phyloP scores from a whole-genome alignment of 192 early-diverging fungal species.

The Umbelopsis vinacea region DNA sequence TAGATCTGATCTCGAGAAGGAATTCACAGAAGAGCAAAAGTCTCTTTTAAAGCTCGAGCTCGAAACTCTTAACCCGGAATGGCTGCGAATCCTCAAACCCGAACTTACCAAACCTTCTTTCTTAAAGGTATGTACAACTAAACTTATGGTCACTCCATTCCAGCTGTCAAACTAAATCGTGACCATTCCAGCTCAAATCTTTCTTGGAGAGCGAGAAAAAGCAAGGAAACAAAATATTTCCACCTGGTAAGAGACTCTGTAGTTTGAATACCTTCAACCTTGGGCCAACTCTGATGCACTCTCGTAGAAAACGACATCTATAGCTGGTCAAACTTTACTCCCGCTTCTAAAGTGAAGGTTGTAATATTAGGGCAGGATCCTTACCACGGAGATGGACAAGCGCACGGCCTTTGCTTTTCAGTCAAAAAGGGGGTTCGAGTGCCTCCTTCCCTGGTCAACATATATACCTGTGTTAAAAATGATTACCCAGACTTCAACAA shows the following conservation, averaged over 20 bases:
- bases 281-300: not conserved
- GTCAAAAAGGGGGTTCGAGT: slow-evolving; percentile 73
- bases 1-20: slow-evolving; percentile 12
- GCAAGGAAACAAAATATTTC: slow-evolving; percentile 67
- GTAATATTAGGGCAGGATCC: slow-evolving; percentile 97
- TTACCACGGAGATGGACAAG: slow-evolving; percentile 70
- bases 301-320: slow-evolving; percentile 68
- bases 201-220: slow-evolving; percentile 64
- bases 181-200: slow-evolving; percentile 60
- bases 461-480: slow-evolving; percentile 77
- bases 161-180: not conserved
- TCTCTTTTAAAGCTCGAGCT: slow-evolving; percentile 60
- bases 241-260: slow-evolving; percentile 46
- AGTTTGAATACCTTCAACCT: not conserved
- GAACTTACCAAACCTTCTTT: slow-evolving; percentile 70
- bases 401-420: slow-evolving; percentile 93
- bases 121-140: slow-evolving; percentile 45
- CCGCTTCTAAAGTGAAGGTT: slow-evolving; percentile 70
- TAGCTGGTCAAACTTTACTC: slow-evolving; percentile 80
- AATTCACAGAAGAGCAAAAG: slow-evolving; percentile 39
- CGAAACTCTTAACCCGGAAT: slow-evolving; percentile 74
- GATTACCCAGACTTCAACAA: slow-evolving; percentile 73
- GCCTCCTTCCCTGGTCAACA: slow-evolving; percentile 92
- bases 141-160: not conserved
- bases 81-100: slow-evolving; percentile 60